Evolutionary conservation across 495 filamentous ascomycete species (phyloP), one percentile per base, ranked within the genome.

Genomic region (Diplogelasinospora grovesii): DNA sequence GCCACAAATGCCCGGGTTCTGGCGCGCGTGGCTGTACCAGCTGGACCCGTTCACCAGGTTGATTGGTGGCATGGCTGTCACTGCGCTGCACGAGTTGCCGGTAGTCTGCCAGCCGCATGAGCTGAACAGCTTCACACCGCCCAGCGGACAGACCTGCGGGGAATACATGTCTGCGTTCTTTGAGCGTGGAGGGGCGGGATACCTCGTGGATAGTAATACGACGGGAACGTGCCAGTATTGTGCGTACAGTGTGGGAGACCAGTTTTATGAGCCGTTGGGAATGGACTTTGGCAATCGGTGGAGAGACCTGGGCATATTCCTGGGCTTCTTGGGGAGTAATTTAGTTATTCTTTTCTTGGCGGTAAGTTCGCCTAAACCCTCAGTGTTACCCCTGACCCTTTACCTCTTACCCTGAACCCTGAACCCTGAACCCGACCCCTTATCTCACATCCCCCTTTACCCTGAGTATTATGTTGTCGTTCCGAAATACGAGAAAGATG

Each of bases 41-140:
- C 75, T 94, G 3, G 81, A 88, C 48, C 88, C 88, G 0, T 92
- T 93, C 60, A 89, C 83, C 2, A 78, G 86, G 3, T 72, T 94
- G 6, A 83, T 96, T 51, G 69, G 77, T 30, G 88, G 86, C 7
- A 85, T 87, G 59, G 74, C 88, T 3, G 77, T 80, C 1, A 89
- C 83, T 2, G 85, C 84, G 39, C 69, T 89, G 5, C 81, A 85
- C 51, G 70, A 68, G 0, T 60, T 75, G n/a, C 56, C 68, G 0
- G 85, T 89, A 0, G 48, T 59, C 8, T 89, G 85, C 54, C 45
- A 52, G 4, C 32, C 52, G 1, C 15, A 36, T 5, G 85, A 88
- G 52, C 65, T 78, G 35, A 84, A 80, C 50, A 44, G 25, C 0
- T 88, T 89, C 60, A 54, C 54, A 0, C 72, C 83, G 5, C 85